Evolutionary conservation across 805 yeast species (phyloP), one percentile per base, ranked within the genome.

Genomic region (Myxozyma neotropica): DNA sequence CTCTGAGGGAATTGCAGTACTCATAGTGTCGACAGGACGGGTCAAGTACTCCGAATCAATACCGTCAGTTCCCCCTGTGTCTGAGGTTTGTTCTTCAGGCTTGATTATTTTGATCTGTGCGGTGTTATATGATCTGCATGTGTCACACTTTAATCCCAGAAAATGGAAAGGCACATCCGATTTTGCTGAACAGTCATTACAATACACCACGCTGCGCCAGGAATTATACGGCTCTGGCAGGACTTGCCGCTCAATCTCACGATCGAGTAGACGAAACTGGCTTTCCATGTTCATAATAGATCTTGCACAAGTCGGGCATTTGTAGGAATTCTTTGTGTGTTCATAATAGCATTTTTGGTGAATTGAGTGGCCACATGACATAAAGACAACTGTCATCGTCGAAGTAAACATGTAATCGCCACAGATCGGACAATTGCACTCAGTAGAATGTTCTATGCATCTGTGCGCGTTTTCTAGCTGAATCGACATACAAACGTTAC

Each of bases 321-420:
- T 89, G 78, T 90, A 92, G 15, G 88, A 83, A 70, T 57, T 61
- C 66, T 84, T 81, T n/a, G 89, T 83, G 71, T 87, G 85, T 65
- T 89, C 93, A 62, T 86, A 86, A 72, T 84, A 91, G 72, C 98
- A 92, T 27, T 73, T 69, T 71, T 90, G 89, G 74, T 92, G 98
- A 59, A 92, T 92, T 39, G 96, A 89, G 74, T 92, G 98, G 1
- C 97, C 97, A 74, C 98, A 92, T 2, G 79, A 77, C 96, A 92
- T 90, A 72, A 92, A 91, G 21, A 90, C 96, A 44, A 91, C 96
- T 10, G 90, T 86, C 70, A 78, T 80, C 5, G 87, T 83, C 3
- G 94, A 86, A 15, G 90, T 87, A 72, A 92, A 92, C 83, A 92
- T 83, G 72, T 85, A 91, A 68, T 91, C 97, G 58, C 88, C 89